Evolutionary conservation across 352 stramenopile species (phyloP).

Genomic region (Albugo laibachii): DNA sequence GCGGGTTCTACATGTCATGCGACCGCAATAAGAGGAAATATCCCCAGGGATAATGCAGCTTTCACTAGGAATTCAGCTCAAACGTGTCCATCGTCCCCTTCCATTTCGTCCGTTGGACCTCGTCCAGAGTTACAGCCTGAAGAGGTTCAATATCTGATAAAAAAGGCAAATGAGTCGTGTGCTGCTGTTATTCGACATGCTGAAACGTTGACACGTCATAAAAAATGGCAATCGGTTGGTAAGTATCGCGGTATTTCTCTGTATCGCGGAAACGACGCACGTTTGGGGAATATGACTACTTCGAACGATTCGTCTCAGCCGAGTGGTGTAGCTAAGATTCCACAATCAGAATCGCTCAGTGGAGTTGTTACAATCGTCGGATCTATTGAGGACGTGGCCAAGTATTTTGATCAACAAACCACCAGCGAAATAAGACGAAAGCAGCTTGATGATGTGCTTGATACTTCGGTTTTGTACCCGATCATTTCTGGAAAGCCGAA

Average conservation of each 20-base stretch:
- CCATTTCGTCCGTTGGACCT: too few species aligned
- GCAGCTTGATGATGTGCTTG: conserved; percentile 42
- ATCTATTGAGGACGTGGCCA: conserved; percentile 36
- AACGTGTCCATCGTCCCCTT: too few species aligned
- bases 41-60: too few species aligned
- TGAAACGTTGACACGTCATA: conserved; percentile 42
- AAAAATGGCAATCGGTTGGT: conserved; percentile 57
- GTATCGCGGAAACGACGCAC: conserved; percentile 36
- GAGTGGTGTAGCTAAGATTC: too few species aligned
- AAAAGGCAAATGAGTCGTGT: too few species aligned
- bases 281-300: conserved; percentile 5
- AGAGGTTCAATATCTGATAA: too few species aligned
- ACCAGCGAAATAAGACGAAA: conserved; percentile 31
- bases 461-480: conserved; percentile 43
- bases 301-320: neutral
- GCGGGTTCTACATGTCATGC: too few species aligned
- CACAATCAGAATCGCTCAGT: conserved; percentile 27
- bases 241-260: conserved; percentile 59
- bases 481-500: conserved; percentile 15
- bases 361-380: conserved; percentile 57
- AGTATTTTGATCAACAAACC: conserved; percentile 45
- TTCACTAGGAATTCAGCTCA: too few species aligned
- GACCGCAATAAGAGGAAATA: too few species aligned
- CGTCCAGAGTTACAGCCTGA: too few species aligned
- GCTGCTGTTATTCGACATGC: conserved; percentile 12